Conservation (phyloP, 305 asterid species). For the Withania somnifera region DNA sequence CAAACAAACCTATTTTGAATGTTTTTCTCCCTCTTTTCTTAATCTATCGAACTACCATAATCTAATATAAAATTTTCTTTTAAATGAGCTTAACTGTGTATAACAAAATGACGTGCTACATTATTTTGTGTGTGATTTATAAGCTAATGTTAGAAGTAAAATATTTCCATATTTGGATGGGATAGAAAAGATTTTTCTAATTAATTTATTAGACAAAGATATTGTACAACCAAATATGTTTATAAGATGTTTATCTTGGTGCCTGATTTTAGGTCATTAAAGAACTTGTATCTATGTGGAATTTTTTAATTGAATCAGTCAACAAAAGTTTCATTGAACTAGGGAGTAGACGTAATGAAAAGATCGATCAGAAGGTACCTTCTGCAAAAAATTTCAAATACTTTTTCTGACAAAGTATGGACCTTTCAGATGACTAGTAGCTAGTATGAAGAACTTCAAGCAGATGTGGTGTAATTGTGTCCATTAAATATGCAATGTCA, state of each 20-base stretch:
- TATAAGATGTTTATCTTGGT: background rate
- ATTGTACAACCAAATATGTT: too few species aligned
- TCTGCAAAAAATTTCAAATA: too few species aligned
- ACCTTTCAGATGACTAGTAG: too few species aligned
- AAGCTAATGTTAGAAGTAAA: background rate
- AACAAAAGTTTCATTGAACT: background rate
- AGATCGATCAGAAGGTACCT: background rate
- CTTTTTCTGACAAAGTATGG: too few species aligned
- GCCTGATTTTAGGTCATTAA: background rate
- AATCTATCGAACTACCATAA: background rate
- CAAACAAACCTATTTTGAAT: background rate
- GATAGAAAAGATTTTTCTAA: background rate
- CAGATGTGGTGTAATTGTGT: too few species aligned
- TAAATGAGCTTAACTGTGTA: background rate
- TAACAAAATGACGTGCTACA: background rate
- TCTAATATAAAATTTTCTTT: background rate
- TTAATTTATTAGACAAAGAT: background rate
- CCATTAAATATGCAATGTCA: too few species aligned
- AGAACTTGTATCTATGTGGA: background rate
- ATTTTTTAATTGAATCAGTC: background rate
- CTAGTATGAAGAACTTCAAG: too few species aligned
- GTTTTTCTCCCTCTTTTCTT: too few species aligned
- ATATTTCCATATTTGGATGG: background rate
- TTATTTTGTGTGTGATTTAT: background rate
- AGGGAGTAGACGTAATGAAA: background rate